phyloP scores from a whole-genome alignment of 768 basidiomycete species.

The Pleurotus cornucopiae region DNA sequence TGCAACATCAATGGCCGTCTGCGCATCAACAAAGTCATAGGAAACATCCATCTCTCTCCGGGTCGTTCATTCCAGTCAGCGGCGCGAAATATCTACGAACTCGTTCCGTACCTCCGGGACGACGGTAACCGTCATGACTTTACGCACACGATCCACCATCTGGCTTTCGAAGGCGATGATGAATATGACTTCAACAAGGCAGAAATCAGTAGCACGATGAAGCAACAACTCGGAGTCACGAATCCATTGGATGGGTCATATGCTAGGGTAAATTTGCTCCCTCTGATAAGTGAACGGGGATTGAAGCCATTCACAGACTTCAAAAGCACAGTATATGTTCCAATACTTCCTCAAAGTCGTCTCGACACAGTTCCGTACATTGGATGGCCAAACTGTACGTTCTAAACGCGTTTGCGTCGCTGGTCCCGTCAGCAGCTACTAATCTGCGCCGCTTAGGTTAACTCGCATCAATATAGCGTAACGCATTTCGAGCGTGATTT shows the following conservation, averaged over 20 bases:
- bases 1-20: conserved; percentile 91
- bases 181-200: conserved; percentile 73
- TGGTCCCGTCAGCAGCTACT: conserved; percentile 1
- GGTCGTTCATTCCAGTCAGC: conserved; percentile 93
- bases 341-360: conserved; percentile 99
- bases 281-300: background rate
- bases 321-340: conserved; percentile 88
- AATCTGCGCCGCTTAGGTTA: conserved; percentile 42
- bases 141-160: conserved; percentile 78
- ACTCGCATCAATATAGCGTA: conserved; percentile 92
- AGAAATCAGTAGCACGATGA: conserved; percentile 56
- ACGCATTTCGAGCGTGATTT: conserved; percentile 97
- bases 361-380: conserved; percentile 87
- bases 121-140: conserved; percentile 91
- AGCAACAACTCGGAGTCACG: conserved; percentile 66
- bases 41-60: conserved; percentile 92
- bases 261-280: conserved; percentile 41
- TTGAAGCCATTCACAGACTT: conserved; percentile 42
- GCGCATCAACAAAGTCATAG: conserved; percentile 94
- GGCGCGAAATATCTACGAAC: conserved; percentile 73
- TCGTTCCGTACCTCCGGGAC: conserved; percentile 92
- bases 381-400: conserved; percentile 66
- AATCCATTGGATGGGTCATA: conserved; percentile 75
- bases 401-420: background rate
- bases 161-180: conserved; percentile 81